phyloP scores from a whole-genome alignment of 2,329 filamentous ascomycete species.

The Hypoxylon sp. region DNA sequence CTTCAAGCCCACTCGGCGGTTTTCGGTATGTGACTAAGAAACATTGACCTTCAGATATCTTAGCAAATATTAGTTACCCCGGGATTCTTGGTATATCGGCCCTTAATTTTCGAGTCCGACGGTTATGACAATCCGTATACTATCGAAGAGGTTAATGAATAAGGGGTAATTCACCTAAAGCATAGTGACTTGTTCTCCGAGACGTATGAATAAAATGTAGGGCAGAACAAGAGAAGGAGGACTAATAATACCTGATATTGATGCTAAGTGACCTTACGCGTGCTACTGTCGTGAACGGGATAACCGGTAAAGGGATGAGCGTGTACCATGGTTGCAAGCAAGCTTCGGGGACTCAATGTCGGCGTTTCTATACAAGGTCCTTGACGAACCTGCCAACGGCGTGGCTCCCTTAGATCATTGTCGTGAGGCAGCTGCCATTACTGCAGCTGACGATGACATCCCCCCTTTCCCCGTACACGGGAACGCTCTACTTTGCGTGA shows the following conservation, averaged over 20 bases:
- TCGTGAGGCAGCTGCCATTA: background rate
- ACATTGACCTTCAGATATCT: background rate
- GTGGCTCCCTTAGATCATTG: background rate
- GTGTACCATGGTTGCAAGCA: background rate
- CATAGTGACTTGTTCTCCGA: background rate
- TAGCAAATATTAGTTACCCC: background rate
- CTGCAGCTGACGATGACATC: background rate
- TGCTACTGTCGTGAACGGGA: background rate
- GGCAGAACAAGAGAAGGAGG: background rate
- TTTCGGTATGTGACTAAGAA: background rate
- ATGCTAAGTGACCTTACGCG: background rate
- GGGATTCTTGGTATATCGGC: background rate
- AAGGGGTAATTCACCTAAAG: background rate
- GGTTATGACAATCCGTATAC: background rate
- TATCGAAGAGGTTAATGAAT: background rate
- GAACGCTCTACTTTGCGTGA: background rate
- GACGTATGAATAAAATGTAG: background rate
- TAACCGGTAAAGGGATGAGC: background rate
- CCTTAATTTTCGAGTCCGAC: background rate
- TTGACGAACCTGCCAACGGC: background rate
- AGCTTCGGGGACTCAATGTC: background rate
- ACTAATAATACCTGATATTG: background rate
- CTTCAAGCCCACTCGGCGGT: background rate
- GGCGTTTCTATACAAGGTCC: background rate
- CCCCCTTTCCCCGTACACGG: background rate